Evolutionary conservation across 202 grass and related monocot genomes (phyloP), one percentile per base, ranked within the genome.

Genomic region (Setaria viridis): DNA sequence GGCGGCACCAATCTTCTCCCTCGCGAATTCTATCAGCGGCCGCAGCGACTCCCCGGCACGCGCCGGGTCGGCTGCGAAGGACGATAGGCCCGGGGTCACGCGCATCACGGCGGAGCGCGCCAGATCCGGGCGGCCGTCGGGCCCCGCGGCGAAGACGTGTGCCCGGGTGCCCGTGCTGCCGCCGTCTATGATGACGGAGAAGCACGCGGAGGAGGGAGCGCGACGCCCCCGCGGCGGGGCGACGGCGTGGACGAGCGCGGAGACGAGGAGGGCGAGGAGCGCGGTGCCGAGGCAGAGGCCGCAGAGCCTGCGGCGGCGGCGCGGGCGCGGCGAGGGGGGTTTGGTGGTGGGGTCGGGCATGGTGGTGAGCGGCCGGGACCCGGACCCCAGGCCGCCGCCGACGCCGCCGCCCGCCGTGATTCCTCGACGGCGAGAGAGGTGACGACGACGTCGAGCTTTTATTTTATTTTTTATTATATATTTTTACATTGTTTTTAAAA

Each of bases 141-240:
- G 62, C n/a, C 89, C 83, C 55, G 42, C 0, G 13, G 80, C 74
- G 84, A 98, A 98, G 21, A 98, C 84, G 60, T 98, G 95, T 8
- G 86, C 92, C 74, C 95, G 84, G 10, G 88, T 92, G 47, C 95
- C 93, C 16, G 91, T 92, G 84, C 93, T 95, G 7, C 96, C 93
- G 11, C 75, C 96, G 66, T 95, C 93, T 80, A 98, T 94, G 77
- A 98, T 19, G 41, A 98, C 81, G 17, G 85, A 87, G 82, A 94
- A 98, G 72, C 80, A 35, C 60, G 74, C 34, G 70, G 80, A 25
- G 11, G 19, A 39, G 25, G 41, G 9, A n/a, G 68, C 25, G n/a
- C 9, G 4, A 5, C 69, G 72, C 20, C 39, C 39, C 39, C 54
- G 82, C n/a, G 80, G 11, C 11, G 73, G 71, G 62, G 82, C 70